Evolutionary conservation across 2,329 filamentous ascomycete genomes (phyloP).

Genomic region (Colletotrichum godetiae): DNA sequence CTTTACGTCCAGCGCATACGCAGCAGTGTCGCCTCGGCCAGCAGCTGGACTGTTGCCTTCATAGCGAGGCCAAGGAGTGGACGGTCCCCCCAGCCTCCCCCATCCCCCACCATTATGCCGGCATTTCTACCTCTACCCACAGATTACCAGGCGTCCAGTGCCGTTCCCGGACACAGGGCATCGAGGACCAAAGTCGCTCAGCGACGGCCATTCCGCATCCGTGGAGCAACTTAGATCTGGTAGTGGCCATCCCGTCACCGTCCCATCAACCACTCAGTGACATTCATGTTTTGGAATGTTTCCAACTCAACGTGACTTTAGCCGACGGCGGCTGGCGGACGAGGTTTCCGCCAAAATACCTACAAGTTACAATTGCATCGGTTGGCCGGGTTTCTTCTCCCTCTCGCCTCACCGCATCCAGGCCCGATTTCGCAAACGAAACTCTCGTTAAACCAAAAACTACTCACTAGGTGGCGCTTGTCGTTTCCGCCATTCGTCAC

Average conservation of each 20-base stretch:
- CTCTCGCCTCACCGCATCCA: slow-evolving; percentile 4
- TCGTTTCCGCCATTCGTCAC: slow-evolving; percentile 20
- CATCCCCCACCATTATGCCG: not conserved
- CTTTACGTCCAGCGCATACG: not conserved
- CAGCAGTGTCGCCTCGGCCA: not conserved
- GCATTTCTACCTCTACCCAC: not conserved
- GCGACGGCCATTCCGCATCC: slow-evolving; percentile 8
- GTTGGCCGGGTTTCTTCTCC: slow-evolving; percentile 1
- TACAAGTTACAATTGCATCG: not conserved
- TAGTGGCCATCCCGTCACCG: slow-evolving; percentile 1
- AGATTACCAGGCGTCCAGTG: not conserved
- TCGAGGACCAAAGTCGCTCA: not conserved
- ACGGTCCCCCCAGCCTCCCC: not conserved
- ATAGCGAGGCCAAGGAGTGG: not conserved
- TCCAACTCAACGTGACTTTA: not conserved
- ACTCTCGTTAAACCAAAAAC: not conserved
- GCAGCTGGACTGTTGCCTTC: not conserved
- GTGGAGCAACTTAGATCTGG: not conserved
- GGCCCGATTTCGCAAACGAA: slow-evolving; percentile 1
- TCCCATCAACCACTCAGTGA: not conserved
- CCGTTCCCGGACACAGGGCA: slow-evolving; percentile 14
- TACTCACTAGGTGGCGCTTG: slow-evolving; percentile 9
- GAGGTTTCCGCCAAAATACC: not conserved
- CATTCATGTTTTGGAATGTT: not conserved
- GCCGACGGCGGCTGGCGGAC: not conserved